Base-by-base conservation (phyloP, 2,329 filamentous ascomycete species). In the Anisogramma anomala region DNA sequence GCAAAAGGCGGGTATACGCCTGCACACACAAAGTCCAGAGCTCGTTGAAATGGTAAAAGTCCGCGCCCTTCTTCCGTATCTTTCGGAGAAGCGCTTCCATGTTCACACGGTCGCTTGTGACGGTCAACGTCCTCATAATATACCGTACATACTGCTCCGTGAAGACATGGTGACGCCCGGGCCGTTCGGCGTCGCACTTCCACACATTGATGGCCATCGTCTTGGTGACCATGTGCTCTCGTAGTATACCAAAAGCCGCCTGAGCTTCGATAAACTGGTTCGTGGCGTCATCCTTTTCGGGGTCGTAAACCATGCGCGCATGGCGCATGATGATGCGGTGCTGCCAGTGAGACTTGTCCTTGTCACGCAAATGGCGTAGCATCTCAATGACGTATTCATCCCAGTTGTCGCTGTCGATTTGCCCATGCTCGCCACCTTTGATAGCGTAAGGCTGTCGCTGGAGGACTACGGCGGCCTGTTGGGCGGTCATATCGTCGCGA, bases 301-400 rank as follows among this genome's bases (percentile, higher is more conserved):
- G 64, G 38, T 67, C 64, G 39, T 72, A 75, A 6, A 77, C 52
- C 15, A 79, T 72, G 25, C 62, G 64, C 2, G 74, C 69, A 53
- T 84, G 79, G 18, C 87, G 78, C 54, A 82, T 79, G 39, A 86
- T 84, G 63, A 95, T 87, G 15, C 88, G 82, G 58, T 95, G 88
- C 55, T 95, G 88, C 88, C 88, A 95, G 53, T 91, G 89, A 1
- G 84, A 83, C 65, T 94, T 93, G 61, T 95, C 88, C 46, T 86
- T 86, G 36, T 77, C 74, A 10, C 69, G 68, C 8, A 78, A 55
- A 39, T 66, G 66, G 6, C 61, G 61, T 30, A 78, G 53, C 33
- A 64, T 71, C 35, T 64, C 63, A 28, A 75, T 68, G 5, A 77
- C 60, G 36, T 71, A 74, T 25, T 64, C 62, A 34, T 75, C 68